Evolutionary conservation across 139 green algal genomes (phyloP).

Genomic region (Tetraselmis chui): DNA sequence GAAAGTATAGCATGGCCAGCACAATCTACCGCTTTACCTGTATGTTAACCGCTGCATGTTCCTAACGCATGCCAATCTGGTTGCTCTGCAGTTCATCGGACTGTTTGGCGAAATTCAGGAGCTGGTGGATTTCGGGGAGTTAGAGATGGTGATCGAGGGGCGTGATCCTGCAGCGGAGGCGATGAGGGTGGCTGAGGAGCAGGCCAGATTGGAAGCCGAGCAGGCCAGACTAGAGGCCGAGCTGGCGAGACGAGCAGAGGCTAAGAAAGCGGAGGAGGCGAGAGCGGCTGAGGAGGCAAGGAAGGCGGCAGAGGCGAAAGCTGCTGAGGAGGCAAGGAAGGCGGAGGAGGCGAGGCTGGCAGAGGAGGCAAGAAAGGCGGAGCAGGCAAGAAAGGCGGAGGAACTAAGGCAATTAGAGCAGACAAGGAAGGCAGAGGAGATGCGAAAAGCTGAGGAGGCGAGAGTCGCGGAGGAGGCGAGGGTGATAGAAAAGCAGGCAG

Average conservation of each 20-base stretch:
- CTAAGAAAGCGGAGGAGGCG: background rate
- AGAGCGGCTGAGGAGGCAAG: background rate
- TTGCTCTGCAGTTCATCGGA: conserved; percentile 7
- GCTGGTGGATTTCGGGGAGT: conserved; percentile 7
- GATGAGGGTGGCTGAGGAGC: background rate
- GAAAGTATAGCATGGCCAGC: no score
- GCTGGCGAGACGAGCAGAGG: background rate
- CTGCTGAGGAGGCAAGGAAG: background rate
- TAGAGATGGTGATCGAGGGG: conserved; percentile 1
- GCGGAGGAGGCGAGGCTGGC: background rate
- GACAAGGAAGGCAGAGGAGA: background rate
- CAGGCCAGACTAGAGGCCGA: background rate
- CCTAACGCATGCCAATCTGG: no score
- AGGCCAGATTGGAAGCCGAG: background rate
- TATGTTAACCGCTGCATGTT: no score
- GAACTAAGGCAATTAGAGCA: background rate
- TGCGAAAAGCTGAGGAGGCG: background rate
- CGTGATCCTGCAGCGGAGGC: background rate
- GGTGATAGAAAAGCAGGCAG: background rate
- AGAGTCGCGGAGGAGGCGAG: background rate
- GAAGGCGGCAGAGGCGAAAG: background rate
- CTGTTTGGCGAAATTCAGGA: conserved; percentile 1
- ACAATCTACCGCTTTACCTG: no score
- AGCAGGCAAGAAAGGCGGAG: background rate
- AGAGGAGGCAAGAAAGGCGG: background rate